Evolutionary conservation across 2,329 filamentous ascomycete genomes (phyloP), one percentile per base, ranked within the genome.

Genomic region (Beauveria brongniartii): DNA sequence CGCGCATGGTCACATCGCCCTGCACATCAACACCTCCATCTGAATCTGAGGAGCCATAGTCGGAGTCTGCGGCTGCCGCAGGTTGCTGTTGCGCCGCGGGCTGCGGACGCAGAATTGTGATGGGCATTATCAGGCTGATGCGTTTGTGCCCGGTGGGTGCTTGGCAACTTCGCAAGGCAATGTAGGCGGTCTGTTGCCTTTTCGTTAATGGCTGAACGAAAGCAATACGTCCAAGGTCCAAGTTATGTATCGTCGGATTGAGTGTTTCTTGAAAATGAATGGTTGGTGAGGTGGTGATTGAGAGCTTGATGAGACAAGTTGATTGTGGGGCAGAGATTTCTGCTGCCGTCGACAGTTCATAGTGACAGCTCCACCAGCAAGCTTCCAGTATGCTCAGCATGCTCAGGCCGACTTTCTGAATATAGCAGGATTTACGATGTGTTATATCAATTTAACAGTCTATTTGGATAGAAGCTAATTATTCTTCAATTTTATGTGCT

Each of bases 1-100:
- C 73, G 51, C 73, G 69, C 77, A 81, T 82, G 56, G 76, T 69
- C 55, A 78, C 66, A 65, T 80, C 75, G 60, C 76, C 74, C 34
- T 77, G 72, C 7, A 80, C 65, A 56, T 79, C 77, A 18, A 70
- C 78, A 51, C 78, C 79, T 62, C 77, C 78, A 61, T 77, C 76
- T 3, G 74, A 73, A 61, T 69, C 69, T 24, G 63, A 62, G 5
- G 53, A 77, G 60, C 76, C 76, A 2, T 73, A 72, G 58, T 69
- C 69, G 12, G 62, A 61, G 66, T 62, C 37, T 61, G 63, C 47
- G 65, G 63, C 63, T 57, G 66, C 62, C 55, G 64, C 51, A 55
- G 67, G 52, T 46, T 65, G 68, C 50, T 56, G 63, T 59, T 66
- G 68, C 30, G 70, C 64, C 34, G 67, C 69, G 53, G 74, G 70